Conservation (phyloP, 495 filamentous ascomycete species). For the Hypoxylon rickii region DNA sequence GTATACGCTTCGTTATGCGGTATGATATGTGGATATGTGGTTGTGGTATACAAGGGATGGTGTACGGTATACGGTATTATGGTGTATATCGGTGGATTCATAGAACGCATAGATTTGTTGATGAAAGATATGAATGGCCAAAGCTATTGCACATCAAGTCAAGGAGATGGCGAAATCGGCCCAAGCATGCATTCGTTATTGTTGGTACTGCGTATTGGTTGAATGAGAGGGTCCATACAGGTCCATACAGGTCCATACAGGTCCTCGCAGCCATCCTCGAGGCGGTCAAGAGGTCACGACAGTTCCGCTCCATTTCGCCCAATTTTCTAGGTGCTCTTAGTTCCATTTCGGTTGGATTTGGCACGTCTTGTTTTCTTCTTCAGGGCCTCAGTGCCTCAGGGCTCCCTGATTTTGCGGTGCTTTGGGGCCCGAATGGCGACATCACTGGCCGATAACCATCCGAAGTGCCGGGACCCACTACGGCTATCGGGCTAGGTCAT, state of each 20-base stretch:
- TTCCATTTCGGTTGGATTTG: too few species aligned
- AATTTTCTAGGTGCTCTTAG: too few species aligned
- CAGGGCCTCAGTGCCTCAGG: too few species aligned
- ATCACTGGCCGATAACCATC: slow-evolving; percentile 31
- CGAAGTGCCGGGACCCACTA: slow-evolving; percentile 23
- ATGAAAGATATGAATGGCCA: background rate
- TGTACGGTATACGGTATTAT: background rate
- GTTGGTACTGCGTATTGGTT: slow-evolving; percentile 8
- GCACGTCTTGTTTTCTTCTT: slow-evolving; percentile 7
- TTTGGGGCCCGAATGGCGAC: slow-evolving; percentile 31
- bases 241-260: too few species aligned
- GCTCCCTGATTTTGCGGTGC: slow-evolving; percentile 22
- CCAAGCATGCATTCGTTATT: slow-evolving; percentile 13
- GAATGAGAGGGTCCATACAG: background rate
- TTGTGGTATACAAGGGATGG: too few species aligned
- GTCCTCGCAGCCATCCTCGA: background rate
- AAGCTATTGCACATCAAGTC: slow-evolving; percentile 17
- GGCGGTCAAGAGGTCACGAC: slow-evolving; percentile 18
- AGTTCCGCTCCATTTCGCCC: background rate
- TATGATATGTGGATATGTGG: too few species aligned
- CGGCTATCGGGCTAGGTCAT: slow-evolving; percentile 22
- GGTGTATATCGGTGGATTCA: background rate
- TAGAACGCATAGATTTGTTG: background rate
- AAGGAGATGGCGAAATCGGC: slow-evolving; percentile 35
- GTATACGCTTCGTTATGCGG: too few species aligned